Percentiles rank a stretch among this genome's conserved stretches.
Evolutionary conservation across 331 rosid species (phyloP).

Genomic region (Quercus tomentella): DNA sequence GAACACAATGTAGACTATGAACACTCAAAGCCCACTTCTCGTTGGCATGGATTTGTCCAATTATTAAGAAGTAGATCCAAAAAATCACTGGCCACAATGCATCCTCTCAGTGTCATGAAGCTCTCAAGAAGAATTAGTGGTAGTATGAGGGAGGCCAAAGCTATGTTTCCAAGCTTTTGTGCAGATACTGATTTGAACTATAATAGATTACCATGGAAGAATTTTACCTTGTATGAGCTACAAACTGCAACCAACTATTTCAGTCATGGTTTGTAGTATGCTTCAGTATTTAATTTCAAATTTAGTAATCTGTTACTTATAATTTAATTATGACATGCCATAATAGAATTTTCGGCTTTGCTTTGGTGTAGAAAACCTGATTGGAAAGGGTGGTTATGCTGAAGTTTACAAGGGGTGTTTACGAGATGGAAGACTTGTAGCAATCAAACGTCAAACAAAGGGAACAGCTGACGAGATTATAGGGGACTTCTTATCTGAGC

Average conservation of each 20-base stretch:
- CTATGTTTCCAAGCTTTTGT: conserved; percentile 35
- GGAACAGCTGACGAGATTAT: conserved; percentile 76
- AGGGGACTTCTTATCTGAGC: conserved; percentile 74
- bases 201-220: conserved; percentile 72
- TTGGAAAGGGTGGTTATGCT: conserved; percentile 98
- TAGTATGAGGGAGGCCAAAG: conserved; percentile 52
- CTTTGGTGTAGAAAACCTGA: conserved; percentile 65
- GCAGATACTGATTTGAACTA: conserved; percentile 35
- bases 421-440: conserved; percentile 62
- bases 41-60: conserved; percentile 51
- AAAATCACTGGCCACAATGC: conserved; percentile 44
- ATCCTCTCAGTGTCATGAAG: conserved; percentile 43
- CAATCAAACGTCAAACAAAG: conserved; percentile 68
- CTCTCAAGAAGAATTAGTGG: conserved; percentile 64
- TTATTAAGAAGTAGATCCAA: conserved; percentile 52
- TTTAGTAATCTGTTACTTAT: neutral
- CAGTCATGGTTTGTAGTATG: conserved; percentile 49
- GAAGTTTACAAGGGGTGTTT: conserved; percentile 87
- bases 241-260: conserved; percentile 69
- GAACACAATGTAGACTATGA: conserved; percentile 38
- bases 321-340: neutral
- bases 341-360: neutral
- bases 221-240: conserved; percentile 63
- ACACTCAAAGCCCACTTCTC: conserved; percentile 34
- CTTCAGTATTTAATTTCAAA: neutral